phyloP scores from a whole-genome alignment of 331 rosid genomes.

The Telfairia occidentalis region DNA sequence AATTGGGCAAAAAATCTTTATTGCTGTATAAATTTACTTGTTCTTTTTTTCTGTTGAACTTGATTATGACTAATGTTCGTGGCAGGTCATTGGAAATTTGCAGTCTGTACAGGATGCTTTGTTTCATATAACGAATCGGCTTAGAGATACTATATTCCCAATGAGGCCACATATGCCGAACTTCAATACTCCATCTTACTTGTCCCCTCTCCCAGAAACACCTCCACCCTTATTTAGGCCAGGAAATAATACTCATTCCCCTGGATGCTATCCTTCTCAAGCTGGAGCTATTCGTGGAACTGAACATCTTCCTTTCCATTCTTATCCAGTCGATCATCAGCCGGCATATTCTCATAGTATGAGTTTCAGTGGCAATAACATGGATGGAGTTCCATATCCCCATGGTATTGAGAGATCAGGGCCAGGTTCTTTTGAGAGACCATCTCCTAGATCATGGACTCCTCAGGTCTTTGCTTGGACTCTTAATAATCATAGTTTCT shows the following conservation, averaged over 20 bases:
- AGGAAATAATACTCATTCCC: slow-evolving; percentile 48
- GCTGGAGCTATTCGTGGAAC: slow-evolving; percentile 51
- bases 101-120: slow-evolving; percentile 83
- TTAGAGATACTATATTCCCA: slow-evolving; percentile 72
- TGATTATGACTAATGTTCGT: slow-evolving; percentile 10
- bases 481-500: not conserved
- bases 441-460: slow-evolving; percentile 71
- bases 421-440: slow-evolving; percentile 32
- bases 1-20: not conserved
- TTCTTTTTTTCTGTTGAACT: not conserved
- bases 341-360: slow-evolving; percentile 39
- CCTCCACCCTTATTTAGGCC: slow-evolving; percentile 65
- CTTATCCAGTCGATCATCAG: slow-evolving; percentile 45
- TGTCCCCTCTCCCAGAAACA: slow-evolving; percentile 53
- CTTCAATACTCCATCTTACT: slow-evolving; percentile 37
- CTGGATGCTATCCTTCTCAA: slow-evolving; percentile 52
- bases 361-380: slow-evolving; percentile 36
- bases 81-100: slow-evolving; percentile 56
- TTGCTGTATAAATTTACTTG: not conserved
- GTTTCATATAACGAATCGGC: slow-evolving; percentile 64
- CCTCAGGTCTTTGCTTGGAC: slow-evolving; percentile 20
- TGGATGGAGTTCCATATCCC: slow-evolving; percentile 57
- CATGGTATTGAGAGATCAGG: slow-evolving; percentile 38
- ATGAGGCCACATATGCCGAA: slow-evolving; percentile 47
- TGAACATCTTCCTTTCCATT: slow-evolving; percentile 44